Conservation (phyloP, 2,329 filamentous ascomycete genomes). For the Aureobasidium subglaciale region DNA sequence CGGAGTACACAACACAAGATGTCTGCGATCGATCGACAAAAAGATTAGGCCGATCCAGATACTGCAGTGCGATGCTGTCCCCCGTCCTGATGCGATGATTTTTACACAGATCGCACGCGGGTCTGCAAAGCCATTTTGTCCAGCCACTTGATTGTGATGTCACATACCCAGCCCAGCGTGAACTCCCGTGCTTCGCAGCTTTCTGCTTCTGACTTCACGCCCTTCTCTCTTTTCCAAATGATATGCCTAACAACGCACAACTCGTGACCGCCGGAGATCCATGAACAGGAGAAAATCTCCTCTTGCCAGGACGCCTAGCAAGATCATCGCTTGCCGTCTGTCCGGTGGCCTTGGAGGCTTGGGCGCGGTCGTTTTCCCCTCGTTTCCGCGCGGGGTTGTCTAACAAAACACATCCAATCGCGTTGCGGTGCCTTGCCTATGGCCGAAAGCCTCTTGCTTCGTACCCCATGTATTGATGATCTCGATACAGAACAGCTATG, state of each 20-base stretch:
- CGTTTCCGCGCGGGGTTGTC: constrained; percentile 7
- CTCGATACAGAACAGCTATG: background rate
- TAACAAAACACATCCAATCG: constrained; percentile 3
- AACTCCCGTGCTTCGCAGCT: background rate
- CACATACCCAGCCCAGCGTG: too few relatives aligned
- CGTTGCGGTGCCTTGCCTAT: constrained; percentile 11
- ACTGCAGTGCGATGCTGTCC: background rate
- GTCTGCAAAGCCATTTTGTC: background rate
- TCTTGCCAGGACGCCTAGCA: background rate
- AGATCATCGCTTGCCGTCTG: background rate
- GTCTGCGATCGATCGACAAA: background rate
- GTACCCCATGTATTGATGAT: constrained; percentile 8
- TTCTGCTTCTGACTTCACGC: background rate
- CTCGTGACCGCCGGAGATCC: background rate
- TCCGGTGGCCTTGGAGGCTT: background rate
- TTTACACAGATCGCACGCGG: background rate
- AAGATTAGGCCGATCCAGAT: background rate
- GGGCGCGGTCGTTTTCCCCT: constrained; percentile 1
- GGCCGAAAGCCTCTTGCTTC: constrained; percentile 2
- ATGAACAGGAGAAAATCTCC: background rate
- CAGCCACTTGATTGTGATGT: background rate
- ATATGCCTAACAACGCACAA: background rate
- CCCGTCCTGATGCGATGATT: background rate
- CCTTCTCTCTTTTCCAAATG: background rate
- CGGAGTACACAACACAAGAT: background rate